Base-by-base conservation (phyloP, 129 eudicot species). In the Ambrosia artemisiifolia region DNA sequence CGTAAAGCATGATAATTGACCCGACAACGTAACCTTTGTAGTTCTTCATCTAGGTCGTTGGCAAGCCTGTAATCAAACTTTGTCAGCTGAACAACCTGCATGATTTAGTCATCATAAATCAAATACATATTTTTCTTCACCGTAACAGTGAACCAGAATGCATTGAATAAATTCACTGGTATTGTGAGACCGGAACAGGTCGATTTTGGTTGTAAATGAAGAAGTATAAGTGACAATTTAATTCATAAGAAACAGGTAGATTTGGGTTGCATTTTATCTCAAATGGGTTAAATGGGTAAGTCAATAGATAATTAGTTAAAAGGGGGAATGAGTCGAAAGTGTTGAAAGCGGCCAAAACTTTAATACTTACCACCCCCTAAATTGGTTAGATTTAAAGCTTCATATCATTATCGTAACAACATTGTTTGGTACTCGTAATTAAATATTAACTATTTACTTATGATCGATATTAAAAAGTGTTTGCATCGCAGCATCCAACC, bases 41-140 rank as follows among this genome's bases (percentile, higher is more conserved):
- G 86, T 38, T 87, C 88, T 46, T 83, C 90, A 66, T 84, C 84
- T 65, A 93, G 92, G 76, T 93, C 91, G 80, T 82, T 84, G 47
- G 98, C 87, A 71, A 93, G 96, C 84, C 98, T 85, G 74, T 93
- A 93, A 67, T 93, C 98, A 76, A 93, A 93, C 83, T 90, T 93
- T 44, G 91, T 87, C 83, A 93, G 65, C 87, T 93, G 98, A 84
- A 93, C 85, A 71, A 93, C 98, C 98, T 93, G 92, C 82, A 75
- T 43, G 65, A 20, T 34, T 69, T 44, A 2, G 34, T 54, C 66
- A 66, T 38, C 73, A 67, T 38, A 42, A 10, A 75, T 56, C 59
- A 75, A 75, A 75, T 40, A 28, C 56, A 16, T 8, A 12, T 9
- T 8, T 17, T 17, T 49, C 53, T 38, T 65, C 73, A 66, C 14